A percentile compares a stretch with the other conserved stretches of the same genome.
phyloP scores from a whole-genome alignment of 148 eudicot genomes.

The Rhododendron mucronatum region DNA sequence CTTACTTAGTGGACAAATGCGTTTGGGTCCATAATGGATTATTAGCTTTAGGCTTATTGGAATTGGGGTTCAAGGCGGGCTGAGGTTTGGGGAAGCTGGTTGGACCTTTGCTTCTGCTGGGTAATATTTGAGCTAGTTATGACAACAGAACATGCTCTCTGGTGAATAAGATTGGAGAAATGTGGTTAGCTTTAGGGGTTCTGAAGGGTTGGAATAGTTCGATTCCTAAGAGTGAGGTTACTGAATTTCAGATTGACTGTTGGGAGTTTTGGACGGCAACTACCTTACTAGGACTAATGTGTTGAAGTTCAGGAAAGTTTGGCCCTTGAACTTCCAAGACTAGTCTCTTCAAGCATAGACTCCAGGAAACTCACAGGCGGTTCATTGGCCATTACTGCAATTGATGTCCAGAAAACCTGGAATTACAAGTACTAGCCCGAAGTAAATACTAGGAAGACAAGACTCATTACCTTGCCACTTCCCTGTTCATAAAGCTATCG shows the following conservation, averaged over 20 bases:
- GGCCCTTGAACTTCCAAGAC: neutral
- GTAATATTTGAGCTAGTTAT: neutral
- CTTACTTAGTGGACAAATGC: neutral
- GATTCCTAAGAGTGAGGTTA: neutral
- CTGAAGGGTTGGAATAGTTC: neutral
- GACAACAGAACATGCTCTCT: neutral
- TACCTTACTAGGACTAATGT: neutral
- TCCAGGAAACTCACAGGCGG: neutral
- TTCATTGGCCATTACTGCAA: neutral
- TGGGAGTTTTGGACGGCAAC: neutral
- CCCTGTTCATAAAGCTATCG: neutral
- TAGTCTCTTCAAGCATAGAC: neutral
- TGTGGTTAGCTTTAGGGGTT: neutral
- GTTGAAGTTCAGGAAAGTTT: neutral
- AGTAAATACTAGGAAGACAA: neutral
- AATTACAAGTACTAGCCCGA: neutral
- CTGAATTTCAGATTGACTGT: neutral
- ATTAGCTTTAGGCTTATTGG: neutral
- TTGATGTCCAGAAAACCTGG: neutral
- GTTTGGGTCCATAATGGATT: neutral
- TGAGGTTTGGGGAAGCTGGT: slow-evolving; percentile 7
- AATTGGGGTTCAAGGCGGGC: neutral
- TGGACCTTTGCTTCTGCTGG: neutral
- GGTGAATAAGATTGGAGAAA: neutral
- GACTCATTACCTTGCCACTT: neutral